A percentile compares a stretch with the other conserved stretches of the same genome.
phyloP scores from a whole-genome alignment of 768 basidiomycete genomes.

The Dacryopinax primogenitus region DNA sequence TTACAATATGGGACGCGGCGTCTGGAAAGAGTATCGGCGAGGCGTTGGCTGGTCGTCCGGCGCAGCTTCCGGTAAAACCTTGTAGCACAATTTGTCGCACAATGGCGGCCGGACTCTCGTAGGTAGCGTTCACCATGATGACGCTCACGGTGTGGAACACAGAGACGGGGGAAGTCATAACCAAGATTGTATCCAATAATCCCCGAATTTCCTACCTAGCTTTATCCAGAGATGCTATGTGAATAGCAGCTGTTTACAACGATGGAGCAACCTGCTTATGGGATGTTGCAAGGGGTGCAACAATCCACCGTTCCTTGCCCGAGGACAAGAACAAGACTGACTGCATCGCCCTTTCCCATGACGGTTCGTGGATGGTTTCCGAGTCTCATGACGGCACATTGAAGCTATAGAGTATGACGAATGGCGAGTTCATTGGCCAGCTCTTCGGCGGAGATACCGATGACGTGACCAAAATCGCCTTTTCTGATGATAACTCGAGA shows the following conservation, averaged over 20 bases:
- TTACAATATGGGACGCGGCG: conserved; percentile 34
- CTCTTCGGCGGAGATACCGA: conserved; percentile 27
- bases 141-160: conserved; percentile 14
- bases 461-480: conserved; percentile 30
- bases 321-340: background rate
- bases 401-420: background rate
- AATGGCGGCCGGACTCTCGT: too few species aligned
- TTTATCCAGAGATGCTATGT: conserved; percentile 32
- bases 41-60: too few species aligned
- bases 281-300: conserved; percentile 20
- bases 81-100: too few species aligned
- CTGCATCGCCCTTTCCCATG: conserved; percentile 3
- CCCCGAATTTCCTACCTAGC: background rate
- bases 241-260: conserved; percentile 31
- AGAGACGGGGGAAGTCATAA: conserved; percentile 5
- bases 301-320: background rate
- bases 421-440: background rate
- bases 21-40: too few species aligned
- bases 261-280: conserved; percentile 35
- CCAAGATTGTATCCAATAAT: conserved; percentile 2
- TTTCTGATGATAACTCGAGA: conserved; percentile 8
- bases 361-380: background rate
- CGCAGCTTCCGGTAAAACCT: too few species aligned
- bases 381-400: background rate
- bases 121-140: too few species aligned